A percentile compares a stretch with the other conserved stretches of the same genome.
These are phyloP conservation scores for Albophoma yamanashiensis DNA, from an alignment of 2,329 filamentous ascomycete genomes.

Conservation along the genomic window DNA sequence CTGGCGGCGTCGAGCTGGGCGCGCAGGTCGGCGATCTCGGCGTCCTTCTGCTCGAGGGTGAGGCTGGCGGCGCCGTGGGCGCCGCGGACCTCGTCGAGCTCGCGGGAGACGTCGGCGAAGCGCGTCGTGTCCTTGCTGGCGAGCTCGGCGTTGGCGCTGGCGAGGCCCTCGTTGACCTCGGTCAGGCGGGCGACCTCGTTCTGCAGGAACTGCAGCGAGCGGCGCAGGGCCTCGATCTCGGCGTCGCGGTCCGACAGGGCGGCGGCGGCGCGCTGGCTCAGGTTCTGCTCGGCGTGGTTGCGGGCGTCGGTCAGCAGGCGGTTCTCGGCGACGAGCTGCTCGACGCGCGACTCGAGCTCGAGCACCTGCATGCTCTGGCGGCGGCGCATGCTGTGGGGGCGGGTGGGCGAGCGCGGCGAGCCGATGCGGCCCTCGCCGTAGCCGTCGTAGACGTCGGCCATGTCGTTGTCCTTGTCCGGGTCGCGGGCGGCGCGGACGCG, in stretches of 20 bases:
- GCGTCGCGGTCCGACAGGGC: conserved; percentile 72
- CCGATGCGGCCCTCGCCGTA: conserved; percentile 79
- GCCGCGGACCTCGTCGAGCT: conserved; percentile 57
- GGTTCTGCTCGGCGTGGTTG: conserved; percentile 53
- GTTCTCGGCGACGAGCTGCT: conserved; percentile 80
- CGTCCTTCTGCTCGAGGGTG: conserved; percentile 70
- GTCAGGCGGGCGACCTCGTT: conserved; percentile 71
- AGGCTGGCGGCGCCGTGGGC: conserved; percentile 52
- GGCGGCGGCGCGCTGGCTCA: conserved; percentile 55
- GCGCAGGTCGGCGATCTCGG: conserved; percentile 69
- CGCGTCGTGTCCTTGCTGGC: conserved; percentile 65
- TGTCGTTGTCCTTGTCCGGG: conserved; percentile 43
- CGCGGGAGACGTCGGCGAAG: conserved; percentile 51
- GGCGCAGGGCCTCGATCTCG: conserved; percentile 74
- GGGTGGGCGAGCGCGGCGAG: conserved; percentile 84
- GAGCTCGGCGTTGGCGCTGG: conserved; percentile 66
- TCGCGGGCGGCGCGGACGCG: conserved; percentile 54
- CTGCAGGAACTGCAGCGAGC: conserved; percentile 68
- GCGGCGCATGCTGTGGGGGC: conserved; percentile 90
- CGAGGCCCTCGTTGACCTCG: conserved; percentile 72
- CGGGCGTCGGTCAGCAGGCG: conserved; percentile 65
- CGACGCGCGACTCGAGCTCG: conserved; percentile 77
- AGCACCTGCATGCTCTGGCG: conserved; percentile 96
- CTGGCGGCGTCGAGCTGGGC: conserved; percentile 67
- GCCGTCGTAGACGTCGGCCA: conserved; percentile 92